Evolutionary conservation across 1,284 basidiomycete species (phyloP), one percentile per base, ranked within the genome.

Genomic region (Phylloporus sp.): DNA sequence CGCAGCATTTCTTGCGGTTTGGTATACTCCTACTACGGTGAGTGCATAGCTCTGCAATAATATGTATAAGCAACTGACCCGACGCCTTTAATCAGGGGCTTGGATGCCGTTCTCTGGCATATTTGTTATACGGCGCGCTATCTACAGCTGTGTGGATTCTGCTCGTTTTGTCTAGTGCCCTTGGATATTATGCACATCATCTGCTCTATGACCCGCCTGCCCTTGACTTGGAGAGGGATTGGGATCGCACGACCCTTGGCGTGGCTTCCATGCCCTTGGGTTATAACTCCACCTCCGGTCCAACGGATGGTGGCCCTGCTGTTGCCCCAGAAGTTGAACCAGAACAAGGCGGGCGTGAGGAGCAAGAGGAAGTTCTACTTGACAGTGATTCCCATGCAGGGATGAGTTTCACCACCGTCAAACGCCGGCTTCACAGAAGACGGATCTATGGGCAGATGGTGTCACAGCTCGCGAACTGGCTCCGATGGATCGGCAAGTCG

Each of bases 41-140:
- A 65, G 75, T 68, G 3, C 12, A 29, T 2, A 5, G 37, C 12
- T 47, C 60, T 32, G 32, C 37, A 32, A 39, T 23, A 49, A 49
- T n/a, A n/a, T n/a, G n/a, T n/a, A 49, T 23, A 6, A 1, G 19
- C 39, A 41, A 41, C 23, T 62, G 41, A 64, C 56, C 63, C 43
- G 10, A 55, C 27, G 7, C 29, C 7, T 5, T 64, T 17, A 17
- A 37, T 20, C 11, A 77, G 75, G 70, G 73, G 39, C 66, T 85
- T 5, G 84, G 82, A 3, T 85, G 84, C 66, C 80, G 82, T 53
- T 83, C 82, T 7, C 75, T 78, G 1, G 70, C 79, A 1, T 83
- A 83, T 66, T 17, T 84, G 52, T 29, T 80, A 19, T 85, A 85
- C 56, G 84, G 79, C 8, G 35, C 60, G 2, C 2, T 80, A 4